Evolutionary conservation across 2,329 filamentous ascomycete genomes (phyloP).

Genomic region (Dryadomyces sulphureus): DNA sequence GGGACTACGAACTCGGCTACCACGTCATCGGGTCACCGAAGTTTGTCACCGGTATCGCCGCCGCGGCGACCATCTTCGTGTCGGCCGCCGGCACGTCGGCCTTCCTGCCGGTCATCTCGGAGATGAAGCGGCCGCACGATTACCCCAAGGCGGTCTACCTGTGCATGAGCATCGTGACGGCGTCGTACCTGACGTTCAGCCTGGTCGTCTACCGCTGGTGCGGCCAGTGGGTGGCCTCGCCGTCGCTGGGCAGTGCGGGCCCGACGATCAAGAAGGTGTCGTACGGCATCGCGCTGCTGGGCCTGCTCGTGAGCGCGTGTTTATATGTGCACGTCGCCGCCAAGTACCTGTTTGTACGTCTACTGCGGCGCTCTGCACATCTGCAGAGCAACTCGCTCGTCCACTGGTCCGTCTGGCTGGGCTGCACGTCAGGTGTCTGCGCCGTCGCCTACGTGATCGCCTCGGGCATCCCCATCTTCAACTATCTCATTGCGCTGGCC

Average conservation of each 20-base stretch:
- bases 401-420: constrained; percentile 17
- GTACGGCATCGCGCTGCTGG: constrained; percentile 43
- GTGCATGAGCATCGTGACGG: constrained; percentile 32
- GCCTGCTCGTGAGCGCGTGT: constrained; percentile 29
- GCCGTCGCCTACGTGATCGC: constrained; percentile 6
- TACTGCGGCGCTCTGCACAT: constrained; percentile 15
- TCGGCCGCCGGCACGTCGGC: constrained; percentile 39
- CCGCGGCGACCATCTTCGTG: constrained; percentile 36
- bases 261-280: constrained; percentile 43
- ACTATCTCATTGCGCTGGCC: constrained; percentile 6
- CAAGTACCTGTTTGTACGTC: constrained; percentile 20
- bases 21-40: constrained; percentile 35
- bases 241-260: constrained; percentile 37
- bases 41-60: constrained; percentile 41
- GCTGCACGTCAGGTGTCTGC: neutral
- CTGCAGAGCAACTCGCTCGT: constrained; percentile 16
- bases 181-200: constrained; percentile 35
- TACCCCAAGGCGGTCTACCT: constrained; percentile 40
- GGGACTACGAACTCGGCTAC: constrained; percentile 27
- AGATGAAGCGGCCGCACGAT: constrained; percentile 45
- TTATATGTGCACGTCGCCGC: constrained; percentile 15
- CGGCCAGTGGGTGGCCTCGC: constrained; percentile 46
- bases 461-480: constrained; percentile 8
- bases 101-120: constrained; percentile 49
- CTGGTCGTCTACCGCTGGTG: constrained; percentile 42